Evolutionary conservation across 2,329 filamentous ascomycete genomes (phyloP), one percentile per base, ranked within the genome.

Genomic region (Talaromyces verruculosus): DNA sequence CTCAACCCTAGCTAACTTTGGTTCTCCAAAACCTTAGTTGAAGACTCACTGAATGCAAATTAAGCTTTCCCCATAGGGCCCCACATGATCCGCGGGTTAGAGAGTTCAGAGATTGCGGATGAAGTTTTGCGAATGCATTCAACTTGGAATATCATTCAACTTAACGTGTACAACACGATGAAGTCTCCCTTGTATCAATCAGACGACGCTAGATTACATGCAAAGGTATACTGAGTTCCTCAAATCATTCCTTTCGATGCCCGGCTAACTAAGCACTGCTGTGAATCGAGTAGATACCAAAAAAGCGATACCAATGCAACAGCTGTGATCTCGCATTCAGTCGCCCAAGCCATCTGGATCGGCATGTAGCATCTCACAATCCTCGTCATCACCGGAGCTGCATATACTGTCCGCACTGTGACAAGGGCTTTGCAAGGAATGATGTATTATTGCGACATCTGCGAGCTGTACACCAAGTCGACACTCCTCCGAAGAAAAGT

Each of bases 381-480:
- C 33, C 62, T 17, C 53, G 47, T 15, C 41, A 64, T 49, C 51
- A 64, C 15, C 51, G 39, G 22, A 59, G 1, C 25, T 25, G n/a
- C 30, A 11, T 57, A 39, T 49, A 5, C 25, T 64, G 62, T 47
- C 33, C 62, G 17, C 39, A 59, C 6, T 64, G 62, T 17, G 53
- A 49, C 4, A 64, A 64, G 10, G 55, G 43, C 7, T 64, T 64
- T 19, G n/a, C 55, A 28, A 43, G 62, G n/a, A 64, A 55, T 13
- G 62, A 64, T 49, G 55, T 64, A n/a, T 57, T 64, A 5, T 35
- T 64, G 39, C 62, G 62, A 22, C 62, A 64, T 22, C 22, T 64
- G 13, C 53, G 62, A 25, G 55, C 37, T 33, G 62, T 64, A 13
- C 62, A 64, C 25, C 37, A 64, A 39, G 43, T 59, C 13, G 35